Evolutionary conservation across 2,329 filamentous ascomycete genomes (phyloP).

Genomic region (Fusarium sp.): DNA sequence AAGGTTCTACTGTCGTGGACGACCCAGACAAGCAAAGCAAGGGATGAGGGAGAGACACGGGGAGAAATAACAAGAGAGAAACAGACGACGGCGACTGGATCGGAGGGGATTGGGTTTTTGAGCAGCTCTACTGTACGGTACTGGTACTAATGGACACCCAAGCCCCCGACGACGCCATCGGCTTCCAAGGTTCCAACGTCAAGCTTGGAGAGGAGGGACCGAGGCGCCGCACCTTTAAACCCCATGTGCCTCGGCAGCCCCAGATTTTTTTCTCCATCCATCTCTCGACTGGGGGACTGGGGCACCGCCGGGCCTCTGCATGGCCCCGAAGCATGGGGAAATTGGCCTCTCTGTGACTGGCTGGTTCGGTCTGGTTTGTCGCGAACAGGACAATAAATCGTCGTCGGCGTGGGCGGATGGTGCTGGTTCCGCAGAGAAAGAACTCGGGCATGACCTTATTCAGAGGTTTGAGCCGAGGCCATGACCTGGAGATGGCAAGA

Average conservation of each 20-base stretch:
- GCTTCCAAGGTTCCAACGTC: conserved; percentile 1
- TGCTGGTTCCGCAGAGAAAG: neutral
- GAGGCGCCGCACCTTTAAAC: conserved; percentile 36
- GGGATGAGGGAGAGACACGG: conserved; percentile 4
- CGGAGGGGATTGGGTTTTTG: conserved; percentile 35
- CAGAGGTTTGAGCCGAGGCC: conserved; percentile 40
- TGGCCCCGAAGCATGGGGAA: conserved; percentile 12
- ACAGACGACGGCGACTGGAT: conserved; percentile 9
- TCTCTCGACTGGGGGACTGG: neutral
- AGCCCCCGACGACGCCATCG: conserved; percentile 23
- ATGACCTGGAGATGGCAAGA: conserved; percentile 3
- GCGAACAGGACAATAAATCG: neutral
- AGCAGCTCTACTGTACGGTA: conserved; percentile 7
- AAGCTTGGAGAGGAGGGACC: conserved; percentile 29
- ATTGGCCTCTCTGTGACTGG: conserved; percentile 1
- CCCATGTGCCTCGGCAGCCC: conserved; percentile 46
- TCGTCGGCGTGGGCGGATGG: neutral
- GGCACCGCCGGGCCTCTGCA: conserved; percentile 7
- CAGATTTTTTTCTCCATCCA: conserved; percentile 37
- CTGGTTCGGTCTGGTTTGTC: neutral
- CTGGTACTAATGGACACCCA: conserved; percentile 4
- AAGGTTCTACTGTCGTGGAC: neutral
- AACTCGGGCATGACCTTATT: conserved; percentile 28
- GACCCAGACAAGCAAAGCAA: neutral
- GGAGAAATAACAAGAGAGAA: conserved; percentile 1